A percentile compares a stretch with the other conserved stretches of the same genome.
Conservation (phyloP, 2,329 filamentous ascomycete species). For the Cladosporium sp. region DNA sequence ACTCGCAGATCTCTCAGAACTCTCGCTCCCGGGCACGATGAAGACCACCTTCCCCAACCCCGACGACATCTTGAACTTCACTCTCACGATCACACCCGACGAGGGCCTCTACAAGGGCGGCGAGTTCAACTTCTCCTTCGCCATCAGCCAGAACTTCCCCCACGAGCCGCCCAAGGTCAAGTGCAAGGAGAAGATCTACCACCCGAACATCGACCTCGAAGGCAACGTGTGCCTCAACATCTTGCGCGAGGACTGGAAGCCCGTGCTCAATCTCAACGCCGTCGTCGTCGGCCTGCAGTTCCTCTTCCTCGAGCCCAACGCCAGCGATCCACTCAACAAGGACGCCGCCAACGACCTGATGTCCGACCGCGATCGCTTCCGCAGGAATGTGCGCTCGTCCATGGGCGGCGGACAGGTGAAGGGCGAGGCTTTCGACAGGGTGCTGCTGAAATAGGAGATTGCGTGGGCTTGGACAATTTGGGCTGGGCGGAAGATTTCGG, state of each 20-base stretch:
- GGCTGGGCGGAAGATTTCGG: background rate
- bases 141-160: constrained; percentile 90
- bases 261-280: constrained; percentile 91
- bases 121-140: constrained; percentile 81
- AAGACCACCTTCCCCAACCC: constrained; percentile 73
- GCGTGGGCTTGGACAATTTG: background rate
- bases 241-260: constrained; percentile 96
- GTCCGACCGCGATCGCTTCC: constrained; percentile 78
- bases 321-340: constrained; percentile 96
- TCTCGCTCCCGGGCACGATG: constrained; percentile 74
- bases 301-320: constrained; percentile 94
- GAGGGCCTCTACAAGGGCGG: constrained; percentile 86
- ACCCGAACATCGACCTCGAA: constrained; percentile 96
- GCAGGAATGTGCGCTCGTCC: constrained; percentile 70
- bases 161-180: constrained; percentile 97
- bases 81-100: constrained; percentile 74
- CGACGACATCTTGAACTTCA: constrained; percentile 81
- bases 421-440: constrained; percentile 60
- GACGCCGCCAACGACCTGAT: constrained; percentile 91
- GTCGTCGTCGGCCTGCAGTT: constrained; percentile 95
- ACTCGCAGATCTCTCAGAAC: constrained; percentile 67
- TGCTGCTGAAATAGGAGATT: constrained; percentile 4
- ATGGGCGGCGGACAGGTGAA: constrained; percentile 10
- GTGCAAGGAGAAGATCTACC: constrained; percentile 97
- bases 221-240: constrained; percentile 99